Conservation (phyloP, 257 asterid species). For the Rauvolfia tetraphylla region DNA sequence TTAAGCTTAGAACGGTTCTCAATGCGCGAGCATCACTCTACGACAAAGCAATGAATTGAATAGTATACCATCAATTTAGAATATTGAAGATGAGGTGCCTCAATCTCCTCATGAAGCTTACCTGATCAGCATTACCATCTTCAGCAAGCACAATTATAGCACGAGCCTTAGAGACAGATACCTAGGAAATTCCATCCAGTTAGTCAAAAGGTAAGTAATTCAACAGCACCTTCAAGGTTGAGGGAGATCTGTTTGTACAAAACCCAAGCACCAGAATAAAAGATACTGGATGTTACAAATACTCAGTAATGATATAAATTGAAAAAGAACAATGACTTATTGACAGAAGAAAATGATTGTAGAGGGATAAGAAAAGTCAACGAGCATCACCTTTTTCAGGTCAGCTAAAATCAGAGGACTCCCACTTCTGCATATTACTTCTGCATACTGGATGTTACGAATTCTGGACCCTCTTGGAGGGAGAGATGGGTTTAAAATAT, state of each 20-base stretch:
- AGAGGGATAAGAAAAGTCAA: background rate
- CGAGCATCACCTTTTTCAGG: constrained; percentile 53
- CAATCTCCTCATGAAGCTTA: constrained; percentile 28
- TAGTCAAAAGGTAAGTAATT: constrained; percentile 23
- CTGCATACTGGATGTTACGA: constrained; percentile 79
- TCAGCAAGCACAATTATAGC: constrained; percentile 90
- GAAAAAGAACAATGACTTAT: background rate
- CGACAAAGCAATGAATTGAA: constrained; percentile 25
- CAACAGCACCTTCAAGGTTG: constrained; percentile 3
- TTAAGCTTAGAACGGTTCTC: constrained; percentile 85
- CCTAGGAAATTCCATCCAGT: constrained; percentile 43
- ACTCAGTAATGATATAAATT: background rate
- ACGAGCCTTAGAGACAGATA: constrained; percentile 91
- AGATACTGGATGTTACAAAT: background rate
- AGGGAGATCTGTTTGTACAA: background rate
- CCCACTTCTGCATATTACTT: constrained; percentile 91
- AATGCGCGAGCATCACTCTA: constrained; percentile 96
- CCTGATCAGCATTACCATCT: constrained; percentile 93
- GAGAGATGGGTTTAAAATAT: background rate
- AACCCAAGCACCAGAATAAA: background rate
- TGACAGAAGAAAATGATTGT: background rate
- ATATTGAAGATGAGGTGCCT: constrained; percentile 19
- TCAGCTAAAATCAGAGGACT: constrained; percentile 90
- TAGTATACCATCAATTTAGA: constrained; percentile 18
- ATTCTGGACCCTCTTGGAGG: background rate